Base-by-base conservation (phyloP, 306 rosid genomes). In the Notholithocarpus densiflorus region DNA sequence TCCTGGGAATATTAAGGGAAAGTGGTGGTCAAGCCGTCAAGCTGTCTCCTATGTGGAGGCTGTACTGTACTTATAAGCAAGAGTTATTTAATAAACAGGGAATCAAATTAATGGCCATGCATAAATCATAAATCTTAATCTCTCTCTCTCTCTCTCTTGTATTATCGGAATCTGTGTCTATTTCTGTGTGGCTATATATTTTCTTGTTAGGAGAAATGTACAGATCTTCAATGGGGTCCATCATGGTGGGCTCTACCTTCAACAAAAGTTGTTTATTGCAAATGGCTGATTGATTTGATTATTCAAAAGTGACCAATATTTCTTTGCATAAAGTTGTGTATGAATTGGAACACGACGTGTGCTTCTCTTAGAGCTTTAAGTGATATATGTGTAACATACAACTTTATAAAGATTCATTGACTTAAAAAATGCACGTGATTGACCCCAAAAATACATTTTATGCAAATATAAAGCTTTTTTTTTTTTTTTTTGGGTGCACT, bases 31-130 rank as follows among this genome's bases (percentile, higher is more conserved):
- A 77, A 59, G 83, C 76, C 82, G 86, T 86, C 56, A 84, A 85
- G 84, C 74, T 90, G 93, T 92, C 94, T 85, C 93, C 94, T 77
- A 51, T 56, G 51, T 76, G 92, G 92, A 81, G 60, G 82, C 94
- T 88, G 85, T 71, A 54, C 77, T 48, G 53, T 48, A 48, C 15
- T 37, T 8, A 37, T 29, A 70, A 68, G 56, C 71, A 77, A 66
- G 56, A 51, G 52, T 74, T 53, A 78, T 83, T 83, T 61, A 83
- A 71, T 75, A 53, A 83, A 71, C 72, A 53, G 53, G 73, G 80
- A 78, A 79, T 75, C 66, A 85, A 75, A 82, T 83, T 59, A 71
- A 84, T 80, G 79, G 73, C 56, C 64, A 65, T 69, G 37, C 53
- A 48, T 48, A 78, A 57, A 37, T 37, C 45, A 37, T 37, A 7